These are phyloP conservation scores for sunflower (Helianthus annuus) DNA, from an alignment of 129 eudicot species.

Conservation along the genomic window HanXRQr2.0-SUNRISE NC_035443.2:154405549-154406048, in stretches of 20 bases:
- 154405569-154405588: conserved; percentile 22
- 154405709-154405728: conserved; percentile 40
- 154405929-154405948: conserved; percentile 32
- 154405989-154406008: conserved; percentile 35
- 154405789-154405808: conserved; percentile 41
- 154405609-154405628: conserved; percentile 27
- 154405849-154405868: conserved; percentile 40
- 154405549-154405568: conserved; percentile 36
- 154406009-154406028: conserved; percentile 20
- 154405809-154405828: conserved; percentile 30
- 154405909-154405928: conserved; percentile 37
- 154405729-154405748: conserved; percentile 5
- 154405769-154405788: conserved; percentile 29
- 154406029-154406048: conserved; percentile 41
- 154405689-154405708: conserved; percentile 34
- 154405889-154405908: conserved; percentile 38
- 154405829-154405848: conserved; percentile 40
- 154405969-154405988: conserved; percentile 33
- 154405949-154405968: conserved; percentile 33
- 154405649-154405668: conserved; percentile 27
- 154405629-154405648: conserved; percentile 21
- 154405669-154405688: conserved; percentile 33
- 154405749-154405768: conserved; percentile 8
- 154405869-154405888: conserved; percentile 34
- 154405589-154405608: too few relatives aligned